Base-by-base conservation (phyloP, 2,329 filamentous ascomycete genomes). In the Cordyceps pruinosa region DNA sequence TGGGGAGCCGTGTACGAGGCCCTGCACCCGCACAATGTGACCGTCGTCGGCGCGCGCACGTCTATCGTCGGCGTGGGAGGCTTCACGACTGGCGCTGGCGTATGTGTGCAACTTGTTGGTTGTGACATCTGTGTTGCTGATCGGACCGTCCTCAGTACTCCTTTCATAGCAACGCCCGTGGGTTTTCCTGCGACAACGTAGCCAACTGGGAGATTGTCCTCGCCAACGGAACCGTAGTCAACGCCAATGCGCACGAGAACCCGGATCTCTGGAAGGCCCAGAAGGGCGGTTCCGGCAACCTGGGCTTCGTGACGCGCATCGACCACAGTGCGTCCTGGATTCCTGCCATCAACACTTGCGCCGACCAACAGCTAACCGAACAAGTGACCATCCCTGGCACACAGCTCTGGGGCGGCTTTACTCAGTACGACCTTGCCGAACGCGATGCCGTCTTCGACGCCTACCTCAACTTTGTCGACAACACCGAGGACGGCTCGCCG, bases 271-370 rank as follows among this genome's bases (percentile, higher is more conserved):
- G 68, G 64, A 71, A 70, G 56, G 76, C 76, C 0, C 66, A 78
- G 2, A 74, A 75, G 56, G 77, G 77, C 7, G 77, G 77, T n/a
- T 70, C 70, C 4, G 72, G 70, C 44, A 80, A 79, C 63, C 72
- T 77, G 45, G 76, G 74, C n/a, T 67, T 73, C 53, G 66, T 71
- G 19, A 69, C 73, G 15, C 60, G 63, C 12, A 52, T 67, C 7
- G 66, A 70, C 44, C 57, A 61, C 53, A 46, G 45, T 45, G 42
- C 30, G 54, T 53, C n/a, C n/a, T n/a, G n/a, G n/a, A 17, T 30
- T 15, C 19, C 10, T 12, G 8, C 5, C n/a, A 17, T 9, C 30
- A 32, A 42, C 2, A 15, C 44, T 26, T 49, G 41, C 34, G 46
- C 17, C n/a, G 23, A 15, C 9, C 34, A 25, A 10, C 15, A 42